phyloP scores from a whole-genome alignment of 306 rosid genomes.

The Bauhinia variegata region DNA sequence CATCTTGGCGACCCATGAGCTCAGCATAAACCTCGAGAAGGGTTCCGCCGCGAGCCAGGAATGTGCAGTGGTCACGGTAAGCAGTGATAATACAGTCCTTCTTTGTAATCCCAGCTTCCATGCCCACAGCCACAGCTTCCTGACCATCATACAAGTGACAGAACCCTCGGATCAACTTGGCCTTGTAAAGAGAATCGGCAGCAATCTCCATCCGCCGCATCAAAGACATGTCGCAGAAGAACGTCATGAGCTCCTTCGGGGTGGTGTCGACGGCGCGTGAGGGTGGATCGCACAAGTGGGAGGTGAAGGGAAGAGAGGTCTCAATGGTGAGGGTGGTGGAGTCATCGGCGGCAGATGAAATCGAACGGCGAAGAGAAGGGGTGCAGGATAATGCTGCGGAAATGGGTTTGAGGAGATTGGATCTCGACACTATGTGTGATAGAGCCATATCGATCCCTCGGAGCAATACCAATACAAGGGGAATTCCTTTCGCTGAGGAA shows the following conservation, averaged over 20 bases:
- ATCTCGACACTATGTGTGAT: conserved; percentile 52
- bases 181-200: conserved; percentile 93
- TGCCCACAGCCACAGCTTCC: conserved; percentile 85
- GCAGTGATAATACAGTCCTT: conserved; percentile 77
- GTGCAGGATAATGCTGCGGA: conserved; percentile 42
- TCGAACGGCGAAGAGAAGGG: conserved; percentile 48
- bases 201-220: conserved; percentile 98
- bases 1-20: conserved; percentile 79
- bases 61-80: conserved; percentile 87
- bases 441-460: conserved; percentile 60
- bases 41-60: conserved; percentile 78
- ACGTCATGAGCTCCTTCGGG: conserved; percentile 61
- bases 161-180: conserved; percentile 90
- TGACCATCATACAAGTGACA: conserved; percentile 97
- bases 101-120: conserved; percentile 80
- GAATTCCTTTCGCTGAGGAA: too few species aligned
- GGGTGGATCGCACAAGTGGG: conserved; percentile 71
- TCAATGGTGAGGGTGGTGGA: conserved; percentile 57
- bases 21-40: conserved; percentile 61
- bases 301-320: conserved; percentile 77
- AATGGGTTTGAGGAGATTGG: conserved; percentile 54
- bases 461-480: not conserved
- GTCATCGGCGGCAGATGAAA: conserved; percentile 54
- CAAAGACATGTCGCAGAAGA: conserved; percentile 73
- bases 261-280: conserved; percentile 75